Conservation (phyloP, 2,329 filamentous ascomycete genomes). For the Plectosphaerella cucumerina region DNA sequence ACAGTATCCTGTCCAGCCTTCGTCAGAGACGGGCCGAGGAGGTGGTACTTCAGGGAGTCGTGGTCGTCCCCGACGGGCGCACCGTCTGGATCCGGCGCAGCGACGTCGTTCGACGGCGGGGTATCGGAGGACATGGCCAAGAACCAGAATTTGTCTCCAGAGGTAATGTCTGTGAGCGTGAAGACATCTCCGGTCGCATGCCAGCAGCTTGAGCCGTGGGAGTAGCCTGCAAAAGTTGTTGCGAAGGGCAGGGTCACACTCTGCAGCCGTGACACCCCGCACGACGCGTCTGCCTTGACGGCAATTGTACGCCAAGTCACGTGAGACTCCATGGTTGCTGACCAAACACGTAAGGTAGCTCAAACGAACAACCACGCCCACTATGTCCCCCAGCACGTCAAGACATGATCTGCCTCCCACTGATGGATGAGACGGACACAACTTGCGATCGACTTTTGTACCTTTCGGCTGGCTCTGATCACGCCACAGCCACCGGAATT, state of each 20-base stretch:
- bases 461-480: too few species aligned
- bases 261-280: not conserved
- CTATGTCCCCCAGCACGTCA: too few species aligned
- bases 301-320: not conserved
- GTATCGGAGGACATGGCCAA: not conserved
- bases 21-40: slow-evolving; percentile 85
- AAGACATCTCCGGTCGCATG: not conserved
- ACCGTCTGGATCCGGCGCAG: not conserved
- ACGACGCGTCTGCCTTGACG: not conserved
- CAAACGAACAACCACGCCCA: too few species aligned
- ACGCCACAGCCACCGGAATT: too few species aligned
- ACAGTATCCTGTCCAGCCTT: slow-evolving; percentile 92
- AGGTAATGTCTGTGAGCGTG: not conserved
- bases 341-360: too few species aligned
- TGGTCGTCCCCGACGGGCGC: slow-evolving; percentile 22
- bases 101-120: not conserved
- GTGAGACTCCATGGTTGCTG: not conserved
- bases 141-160: slow-evolving; percentile 12
- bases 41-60: slow-evolving; percentile 76
- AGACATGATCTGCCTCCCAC: too few species aligned
- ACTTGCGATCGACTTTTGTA: too few species aligned
- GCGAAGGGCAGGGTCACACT: not conserved
- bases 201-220: too few species aligned
- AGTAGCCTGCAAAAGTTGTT: not conserved
- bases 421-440: too few species aligned